Base-by-base conservation (phyloP, 2,329 filamentous ascomycete species). In the Fusarium veterinarium region DNA sequence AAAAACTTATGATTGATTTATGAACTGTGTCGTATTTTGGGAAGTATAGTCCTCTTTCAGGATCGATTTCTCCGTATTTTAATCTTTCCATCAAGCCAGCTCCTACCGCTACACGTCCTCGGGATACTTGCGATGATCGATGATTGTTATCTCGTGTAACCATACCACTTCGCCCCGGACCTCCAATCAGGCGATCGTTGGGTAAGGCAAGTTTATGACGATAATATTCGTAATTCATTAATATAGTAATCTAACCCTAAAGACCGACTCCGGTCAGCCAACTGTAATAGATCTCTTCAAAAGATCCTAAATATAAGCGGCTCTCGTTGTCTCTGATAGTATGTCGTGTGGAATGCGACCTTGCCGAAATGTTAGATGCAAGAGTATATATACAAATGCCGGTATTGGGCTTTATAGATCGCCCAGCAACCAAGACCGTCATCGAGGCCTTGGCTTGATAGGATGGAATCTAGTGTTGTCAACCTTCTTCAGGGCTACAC, bases 401-500 rank as follows among this genome's bases (percentile, higher is more conserved):
- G 38, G 20, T n/a, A 33, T 40, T 19, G 35, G n/a, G 30, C 17
- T 45, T 13, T 65, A 38, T 12, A 23, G 16, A 35, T 38, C 25
- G 30, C 12, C 42, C 31, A 40, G 33, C 10, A 60, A 13, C n/a
- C 35, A 30, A 62, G 17, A 19, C 28, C 23, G 23, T 25, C 28
- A 5, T 16, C 13, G 16, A 30, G 19, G 11, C 30, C 16, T 52
- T 31, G n/a, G 19, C 20, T 46, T 28, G 14, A n/a, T 35, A 25
- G 23, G 12, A 23, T 35, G n/a, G 3, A 45, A 35, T 30, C 20
- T 11, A 13, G n/a, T 13, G 13, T 9, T 31, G 31, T 30, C 48
- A 17, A 31, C 10, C 46, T 41, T 78, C 76, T 75, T 87, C 85
- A 13, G 85, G 83, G 55, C 82, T 82, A 76, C 90, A 92, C 52